Base-by-base conservation (phyloP, 192 early-diverging fungal genomes). In the Helicostylum pulchrum region DNA sequence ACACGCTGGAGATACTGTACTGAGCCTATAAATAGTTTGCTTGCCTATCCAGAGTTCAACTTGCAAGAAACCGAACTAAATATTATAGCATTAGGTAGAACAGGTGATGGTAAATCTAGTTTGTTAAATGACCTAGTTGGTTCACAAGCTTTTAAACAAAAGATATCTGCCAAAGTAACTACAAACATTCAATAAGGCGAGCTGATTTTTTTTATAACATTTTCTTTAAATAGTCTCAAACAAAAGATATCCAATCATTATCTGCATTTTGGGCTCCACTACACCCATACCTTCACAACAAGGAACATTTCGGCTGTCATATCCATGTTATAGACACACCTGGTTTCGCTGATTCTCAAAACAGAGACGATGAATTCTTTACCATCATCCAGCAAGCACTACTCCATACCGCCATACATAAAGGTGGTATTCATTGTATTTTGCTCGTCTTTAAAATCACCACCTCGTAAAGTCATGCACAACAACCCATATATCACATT, bases 121-220 rank as follows among this genome's bases (percentile, higher is more conserved):
- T 48, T 80, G 46, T 53, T 80, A 49, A 80, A 80, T 65, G 73
- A 68, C 21, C 75, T 80, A 39, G 67, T 77, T 21, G 79, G 79
- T 14, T 46, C 63, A 20, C 47, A 72, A 39, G 71, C 67, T 34
- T 80, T 80, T 61, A 26, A 62, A n/a, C 66, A 72, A 46, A 75
- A 71, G 50, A 61, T 73, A 0, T 77, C 76, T 20, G 73, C 77
- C 53, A 74, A 63, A 21, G 79, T 78, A 78, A 31, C 36, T 20
- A 8, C 23, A n/a, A 20, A 14, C 1, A 39, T 2, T 6, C 2
- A 45, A 19, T 48, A 9, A 39, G 7, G 9, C 36, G 36, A 39
- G 36, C 36, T 39, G 36, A 39, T 9, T n/a, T n/a, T n/a, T n/a
- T n/a, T n/a, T 9, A 30, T 47, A 5, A n/a, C 30, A n/a, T n/a